A percentile compares a stretch with the other conserved stretches of the same genome.
These are phyloP conservation scores for Buddleja alternifolia DNA, from an alignment of 257 asterid species.

Conservation along the genomic window DNA sequence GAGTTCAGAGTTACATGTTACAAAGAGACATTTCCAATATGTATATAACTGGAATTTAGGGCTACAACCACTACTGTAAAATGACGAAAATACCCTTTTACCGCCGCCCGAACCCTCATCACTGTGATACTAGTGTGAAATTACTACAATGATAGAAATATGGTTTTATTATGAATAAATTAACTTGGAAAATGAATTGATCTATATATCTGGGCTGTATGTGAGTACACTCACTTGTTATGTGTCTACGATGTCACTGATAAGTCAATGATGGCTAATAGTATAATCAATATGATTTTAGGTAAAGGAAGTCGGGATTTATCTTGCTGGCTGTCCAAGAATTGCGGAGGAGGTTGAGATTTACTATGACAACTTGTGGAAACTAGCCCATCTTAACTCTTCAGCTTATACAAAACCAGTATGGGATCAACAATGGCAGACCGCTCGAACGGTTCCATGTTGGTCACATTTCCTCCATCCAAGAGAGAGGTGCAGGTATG, in stretches of 20 bases:
- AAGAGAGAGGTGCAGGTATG: conserved; percentile 73
- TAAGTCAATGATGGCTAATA: conserved; percentile 16
- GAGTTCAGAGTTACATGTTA: no score
- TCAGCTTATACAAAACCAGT: conserved; percentile 53
- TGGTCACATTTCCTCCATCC: conserved; percentile 75
- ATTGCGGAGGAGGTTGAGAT: conserved; percentile 56
- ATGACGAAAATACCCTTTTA: no score
- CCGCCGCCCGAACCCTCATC: no score
- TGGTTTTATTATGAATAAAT: conserved; percentile 5
- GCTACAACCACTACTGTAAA: no score
- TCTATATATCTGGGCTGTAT: not conserved
- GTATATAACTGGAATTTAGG: no score
- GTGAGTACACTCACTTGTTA: not conserved
- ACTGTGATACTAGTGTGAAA: not conserved
- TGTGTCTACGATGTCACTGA: not conserved
- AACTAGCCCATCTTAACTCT: conserved; percentile 75
- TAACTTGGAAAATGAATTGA: not conserved
- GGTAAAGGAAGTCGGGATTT: conserved; percentile 89
- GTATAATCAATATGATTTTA: conserved; percentile 32
- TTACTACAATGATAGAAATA: not conserved
- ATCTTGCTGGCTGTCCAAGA: conserved; percentile 70
- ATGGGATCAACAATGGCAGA: conserved; percentile 79
- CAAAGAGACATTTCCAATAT: no score
- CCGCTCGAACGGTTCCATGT: conserved; percentile 70
- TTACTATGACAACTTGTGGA: conserved; percentile 76